Base-by-base conservation (phyloP, 2,329 filamentous ascomycete genomes). In the Fusarium albosuccineum region DNA sequence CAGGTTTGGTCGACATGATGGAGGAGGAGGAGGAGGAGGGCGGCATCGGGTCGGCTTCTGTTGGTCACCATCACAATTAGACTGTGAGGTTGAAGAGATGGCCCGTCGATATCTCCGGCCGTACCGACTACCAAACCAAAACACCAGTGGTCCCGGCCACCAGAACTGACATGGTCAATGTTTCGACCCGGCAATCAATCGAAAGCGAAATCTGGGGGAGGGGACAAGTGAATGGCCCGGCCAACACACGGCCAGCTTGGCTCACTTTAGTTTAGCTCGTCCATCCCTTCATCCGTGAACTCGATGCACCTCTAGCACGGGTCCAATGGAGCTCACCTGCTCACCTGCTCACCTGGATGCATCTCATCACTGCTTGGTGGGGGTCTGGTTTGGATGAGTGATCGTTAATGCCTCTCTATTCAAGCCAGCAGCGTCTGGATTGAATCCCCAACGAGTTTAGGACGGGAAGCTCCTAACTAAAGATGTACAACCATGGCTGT, bases 281-380 rank as follows among this genome's bases (percentile, higher is more conserved):
- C 56, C 46, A 68, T 68, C 66, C 66, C 56, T 68, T 68, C 57
- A 66, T 48, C 66, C 66, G 66, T 45, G 10, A 62, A 14, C 22
- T 48, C 42, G 17, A 11, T 44, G 30, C 10, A 10, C 17, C 40
- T 33, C 26, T 33, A 29, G 45, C 39, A 54, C 33, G 17, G 39
- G 41, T 30, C 14, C 17, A 37, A 44, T 36, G 22, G 29, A 33
- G 36, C 42, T 36, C 26, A 54, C 45, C 48, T n/a, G 16, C 41
- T 42, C 22, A 9, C 37, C 51, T 26, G 48, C 17, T 26, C 22
- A 40, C 49, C 27, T n/a, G 44, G 11, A 40, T 46, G 30, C 29
- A 48, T 58, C 16, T 10, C 30, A 33, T 33, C 10, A 33, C 30
- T 33, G 30, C 30, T 9, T 9, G 8, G 30, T 33, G 30, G 30